Evolutionary conservation across 257 asterid genomes (phyloP).

Genomic region (Parsonsia alboflavescens): DNA sequence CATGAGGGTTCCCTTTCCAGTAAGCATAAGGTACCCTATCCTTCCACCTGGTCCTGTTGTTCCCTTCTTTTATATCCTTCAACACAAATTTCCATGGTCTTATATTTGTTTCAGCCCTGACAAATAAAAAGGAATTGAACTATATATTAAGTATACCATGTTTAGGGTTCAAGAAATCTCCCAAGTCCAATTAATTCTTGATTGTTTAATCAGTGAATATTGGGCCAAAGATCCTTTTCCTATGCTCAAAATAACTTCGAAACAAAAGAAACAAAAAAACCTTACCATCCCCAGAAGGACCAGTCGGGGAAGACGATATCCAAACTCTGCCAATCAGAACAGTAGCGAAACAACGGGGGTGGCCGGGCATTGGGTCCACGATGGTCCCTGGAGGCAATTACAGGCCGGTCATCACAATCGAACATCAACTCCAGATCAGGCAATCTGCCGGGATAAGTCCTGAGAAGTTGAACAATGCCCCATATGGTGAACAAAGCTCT

Average conservation of each 20-base stretch:
- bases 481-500: conserved; percentile 26
- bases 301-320: conserved; percentile 96
- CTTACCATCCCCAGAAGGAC: conserved; percentile 98
- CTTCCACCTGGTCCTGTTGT: conserved; percentile 59
- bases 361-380: conserved; percentile 37
- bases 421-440: conserved; percentile 35
- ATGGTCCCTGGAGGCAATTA: conserved; percentile 19
- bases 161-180: neutral
- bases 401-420: conserved; percentile 27
- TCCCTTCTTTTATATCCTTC: conserved; percentile 67
- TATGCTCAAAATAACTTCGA: no score
- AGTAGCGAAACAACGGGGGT: conserved; percentile 70
- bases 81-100: conserved; percentile 74
- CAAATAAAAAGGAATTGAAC: no score
- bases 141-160: no score
- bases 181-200: neutral
- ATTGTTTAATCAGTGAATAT: neutral
- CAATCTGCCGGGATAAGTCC: conserved; percentile 26
- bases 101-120: conserved; percentile 80
- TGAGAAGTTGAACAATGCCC: conserved; percentile 29
- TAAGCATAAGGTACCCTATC: conserved; percentile 85
- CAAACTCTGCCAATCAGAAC: conserved; percentile 63
- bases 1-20: conserved; percentile 85
- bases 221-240: neutral
- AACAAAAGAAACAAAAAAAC: neutral